These are phyloP conservation scores for Apiotrichum brassicae DNA, from an alignment of 1,284 basidiomycete genomes.

Conservation along the genomic window DNA sequence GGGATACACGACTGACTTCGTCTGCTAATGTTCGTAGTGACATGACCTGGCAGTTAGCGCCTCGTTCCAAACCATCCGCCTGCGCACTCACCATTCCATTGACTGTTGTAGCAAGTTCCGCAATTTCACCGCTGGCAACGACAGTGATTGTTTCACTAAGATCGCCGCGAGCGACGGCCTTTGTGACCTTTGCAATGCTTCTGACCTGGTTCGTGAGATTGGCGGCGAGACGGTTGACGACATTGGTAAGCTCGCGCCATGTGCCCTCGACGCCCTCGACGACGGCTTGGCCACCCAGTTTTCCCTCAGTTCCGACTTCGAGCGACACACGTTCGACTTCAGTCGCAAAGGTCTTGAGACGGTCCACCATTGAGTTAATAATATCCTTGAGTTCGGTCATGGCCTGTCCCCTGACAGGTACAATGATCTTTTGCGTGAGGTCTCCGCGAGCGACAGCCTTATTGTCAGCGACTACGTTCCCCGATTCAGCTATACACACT, in stretches of 20 bases:
- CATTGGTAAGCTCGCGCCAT: slow-evolving; percentile 82
- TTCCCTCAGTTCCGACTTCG: slow-evolving; percentile 90
- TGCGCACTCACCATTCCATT: slow-evolving; percentile 72
- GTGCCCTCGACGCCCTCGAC: slow-evolving; percentile 90
- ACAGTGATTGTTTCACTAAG: slow-evolving; percentile 94
- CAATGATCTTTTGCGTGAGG: slow-evolving; percentile 91
- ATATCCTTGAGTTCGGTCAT: slow-evolving; percentile 98
- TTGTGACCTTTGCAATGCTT: slow-evolving; percentile 93
- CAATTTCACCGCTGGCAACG: slow-evolving; percentile 90
- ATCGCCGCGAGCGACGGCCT: slow-evolving; percentile 93
- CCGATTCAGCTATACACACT: slow-evolving; percentile 22
- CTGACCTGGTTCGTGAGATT: slow-evolving; percentile 93
- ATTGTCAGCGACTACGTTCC: neutral
- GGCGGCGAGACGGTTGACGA: slow-evolving; percentile 86
- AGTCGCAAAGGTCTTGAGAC: slow-evolving; percentile 50
- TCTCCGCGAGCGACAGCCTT: slow-evolving; percentile 87
- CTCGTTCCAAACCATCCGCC: too few relatives aligned
- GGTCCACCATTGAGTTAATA: slow-evolving; percentile 88
- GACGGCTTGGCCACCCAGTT: slow-evolving; percentile 85
- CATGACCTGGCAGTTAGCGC: slow-evolving; percentile 53
- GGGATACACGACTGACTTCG: slow-evolving; percentile 91
- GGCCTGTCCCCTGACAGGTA: slow-evolving; percentile 89
- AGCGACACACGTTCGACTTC: slow-evolving; percentile 57
- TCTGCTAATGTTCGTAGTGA: slow-evolving; percentile 81
- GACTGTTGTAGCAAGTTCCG: slow-evolving; percentile 96